Conservation (phyloP, 805 yeast species). For the Pichia thaimueangensis region DNA sequence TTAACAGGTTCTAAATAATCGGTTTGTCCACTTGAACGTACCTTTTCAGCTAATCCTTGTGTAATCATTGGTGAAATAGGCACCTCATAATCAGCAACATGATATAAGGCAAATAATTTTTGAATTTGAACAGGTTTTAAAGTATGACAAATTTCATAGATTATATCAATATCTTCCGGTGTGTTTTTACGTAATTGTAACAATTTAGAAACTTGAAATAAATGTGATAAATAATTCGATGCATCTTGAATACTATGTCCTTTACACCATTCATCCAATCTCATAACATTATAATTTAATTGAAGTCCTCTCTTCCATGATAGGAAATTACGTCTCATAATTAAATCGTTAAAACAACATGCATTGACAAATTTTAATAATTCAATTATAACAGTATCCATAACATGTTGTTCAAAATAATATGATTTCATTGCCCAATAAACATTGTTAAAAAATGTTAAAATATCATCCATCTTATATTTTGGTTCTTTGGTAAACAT, state of each 20-base stretch:
- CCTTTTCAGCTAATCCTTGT: constrained; percentile 73
- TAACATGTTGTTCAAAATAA: constrained; percentile 77
- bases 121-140: constrained; percentile 94
- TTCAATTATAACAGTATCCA: constrained; percentile 78
- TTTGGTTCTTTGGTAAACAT: constrained; percentile 66
- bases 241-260: constrained; percentile 88
- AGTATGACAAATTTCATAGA: constrained; percentile 91
- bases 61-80: constrained; percentile 82
- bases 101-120: constrained; percentile 81
- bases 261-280: constrained; percentile 98
- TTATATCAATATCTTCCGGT: constrained; percentile 81
- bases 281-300: constrained; percentile 90
- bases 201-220: constrained; percentile 88
- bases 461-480: constrained; percentile 90
- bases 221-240: constrained; percentile 72
- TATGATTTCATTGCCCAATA: constrained; percentile 91
- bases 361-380: constrained; percentile 84
- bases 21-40: constrained; percentile 46
- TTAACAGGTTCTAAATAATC: constrained; percentile 69
- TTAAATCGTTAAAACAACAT: constrained; percentile 87
- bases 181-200: constrained; percentile 88
- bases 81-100: constrained; percentile 88
- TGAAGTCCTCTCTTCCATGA: constrained; percentile 98
- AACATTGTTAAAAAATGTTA: constrained; percentile 82
- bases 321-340: constrained; percentile 89